A percentile compares a stretch with the other conserved stretches of the same genome.
phyloP scores from a whole-genome alignment of 768 basidiomycete species.

The Leucosporidium creatinivorum region DNA sequence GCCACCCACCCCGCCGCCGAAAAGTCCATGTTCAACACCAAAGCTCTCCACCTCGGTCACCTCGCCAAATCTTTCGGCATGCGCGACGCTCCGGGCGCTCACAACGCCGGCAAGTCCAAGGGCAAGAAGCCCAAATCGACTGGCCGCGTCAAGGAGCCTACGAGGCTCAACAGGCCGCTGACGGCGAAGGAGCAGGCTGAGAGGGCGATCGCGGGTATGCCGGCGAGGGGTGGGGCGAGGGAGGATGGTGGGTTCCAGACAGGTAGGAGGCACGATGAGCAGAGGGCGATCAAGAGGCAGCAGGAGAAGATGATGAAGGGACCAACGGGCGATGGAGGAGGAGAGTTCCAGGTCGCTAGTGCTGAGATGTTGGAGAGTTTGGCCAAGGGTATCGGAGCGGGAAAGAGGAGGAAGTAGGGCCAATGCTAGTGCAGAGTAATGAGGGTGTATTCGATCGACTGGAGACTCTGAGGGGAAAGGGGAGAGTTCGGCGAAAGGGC shows the following conservation, averaged over 20 bases:
- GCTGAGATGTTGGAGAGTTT: constrained; percentile 3
- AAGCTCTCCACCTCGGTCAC: constrained; percentile 89
- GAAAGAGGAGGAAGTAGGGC: background rate
- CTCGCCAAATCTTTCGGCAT: constrained; percentile 80
- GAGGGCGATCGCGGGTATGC: background rate
- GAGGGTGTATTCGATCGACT: background rate
- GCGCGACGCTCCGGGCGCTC: constrained; percentile 64
- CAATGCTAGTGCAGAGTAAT: background rate
- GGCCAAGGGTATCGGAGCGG: constrained; percentile 1
- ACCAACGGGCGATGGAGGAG: constrained; percentile 10
- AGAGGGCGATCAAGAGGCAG: constrained; percentile 21
- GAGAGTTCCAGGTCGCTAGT: constrained; percentile 31
- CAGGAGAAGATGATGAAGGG: constrained; percentile 27
- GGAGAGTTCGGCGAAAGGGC: too few species aligned
- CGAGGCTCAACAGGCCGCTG: background rate
- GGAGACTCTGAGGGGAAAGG: too few species aligned
- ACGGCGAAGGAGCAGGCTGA: constrained; percentile 2
- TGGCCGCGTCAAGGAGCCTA: background rate
- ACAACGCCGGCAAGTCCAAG: background rate
- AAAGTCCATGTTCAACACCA: constrained; percentile 94
- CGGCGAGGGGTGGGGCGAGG: background rate
- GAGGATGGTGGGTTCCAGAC: constrained; percentile 19
- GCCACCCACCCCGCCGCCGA: constrained; percentile 92
- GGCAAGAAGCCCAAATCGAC: background rate
- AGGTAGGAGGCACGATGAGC: constrained; percentile 20